Base-by-base conservation (phyloP, 1,139 yeast species). In the Blastobotrys buckinghamii region DNA sequence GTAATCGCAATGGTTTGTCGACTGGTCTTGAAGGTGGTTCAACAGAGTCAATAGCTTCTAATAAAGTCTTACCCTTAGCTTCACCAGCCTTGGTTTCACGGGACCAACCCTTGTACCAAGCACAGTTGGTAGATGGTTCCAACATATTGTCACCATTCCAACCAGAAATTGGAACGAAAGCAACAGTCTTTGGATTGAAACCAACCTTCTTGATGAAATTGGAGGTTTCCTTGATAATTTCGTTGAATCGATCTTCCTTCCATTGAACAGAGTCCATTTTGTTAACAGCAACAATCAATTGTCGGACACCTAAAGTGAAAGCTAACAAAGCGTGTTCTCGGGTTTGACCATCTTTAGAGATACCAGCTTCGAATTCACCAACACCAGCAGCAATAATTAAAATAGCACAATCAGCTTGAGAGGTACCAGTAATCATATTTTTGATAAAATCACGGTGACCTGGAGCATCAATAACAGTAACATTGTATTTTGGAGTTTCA, bases 371-470 rank as follows among this genome's bases (percentile, higher is more conserved):
- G 78, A 84, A 85, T 77, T 85, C 95, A 84, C 95, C 95, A 69
- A 75, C 79, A 79, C 95, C 92, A 70, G 89, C 90, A 67, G 95
- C 90, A 70, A 85, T 85, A 69, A 85, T 85, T 70, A 85, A 82
- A 66, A 85, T 81, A 73, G 95, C 95, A 71, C 94, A 85, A 74
- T 85, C 95, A 67, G 95, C 95, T 78, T 85, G 94, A 69, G 94
- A 84, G 82, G 87, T 85, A 88, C 94, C 79, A 81, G 88, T 77
- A 79, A 85, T 90, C 88, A 85, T 78, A 85, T 78, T 81, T 86
- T 85, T 85, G 84, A 84, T 85, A 90, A 85, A 85, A 81, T 85
- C 95, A 81, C 94, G 84, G 88, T 84, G 95, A 77, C 95, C 95
- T 73, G 95, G 95, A 68, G 95, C 95, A 73, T 85, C 95, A 74